These are phyloP conservation scores for Rhizomucor pusillus DNA, from an alignment of 371 early-diverging fungal genomes.

Conservation along the genomic window DNA sequence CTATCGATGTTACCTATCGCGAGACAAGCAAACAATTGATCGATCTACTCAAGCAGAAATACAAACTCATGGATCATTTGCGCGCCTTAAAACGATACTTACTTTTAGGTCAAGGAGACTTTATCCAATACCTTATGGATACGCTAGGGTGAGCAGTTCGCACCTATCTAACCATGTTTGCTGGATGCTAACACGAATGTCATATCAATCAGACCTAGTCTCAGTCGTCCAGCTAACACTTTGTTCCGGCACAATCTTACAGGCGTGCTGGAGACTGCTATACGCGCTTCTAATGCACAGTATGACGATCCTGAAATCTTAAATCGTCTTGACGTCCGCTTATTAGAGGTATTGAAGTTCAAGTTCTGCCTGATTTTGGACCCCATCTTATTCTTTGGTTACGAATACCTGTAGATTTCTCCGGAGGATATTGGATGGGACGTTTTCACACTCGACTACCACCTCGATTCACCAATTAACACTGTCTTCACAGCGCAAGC, in stretches of 20 bases:
- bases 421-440: constrained; percentile 88
- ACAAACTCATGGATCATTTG: constrained; percentile 82
- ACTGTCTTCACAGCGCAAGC: constrained; percentile 74
- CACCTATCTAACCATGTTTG: no score
- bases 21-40: constrained; percentile 72
- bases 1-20: constrained; percentile 73
- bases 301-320: constrained; percentile 80
- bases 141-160: constrained; percentile 61
- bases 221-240: constrained; percentile 72
- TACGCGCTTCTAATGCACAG: constrained; percentile 90
- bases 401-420: constrained; percentile 43
- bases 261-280: constrained; percentile 80
- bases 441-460: constrained; percentile 86
- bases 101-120: constrained; percentile 95
- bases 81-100: constrained; percentile 85
- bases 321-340: constrained; percentile 74
- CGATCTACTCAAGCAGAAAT: constrained; percentile 69
- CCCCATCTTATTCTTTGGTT: background rate
- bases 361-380: background rate
- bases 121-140: constrained; percentile 87
- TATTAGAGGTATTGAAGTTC: constrained; percentile 52
- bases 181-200: no score
- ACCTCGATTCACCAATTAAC: constrained; percentile 79
- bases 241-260: constrained; percentile 89
- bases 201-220: constrained; percentile 32